These are phyloP conservation scores for Alternaria hordeiaustralica DNA, from an alignment of 2,329 filamentous ascomycete species.

Conservation along the genomic window DNA sequence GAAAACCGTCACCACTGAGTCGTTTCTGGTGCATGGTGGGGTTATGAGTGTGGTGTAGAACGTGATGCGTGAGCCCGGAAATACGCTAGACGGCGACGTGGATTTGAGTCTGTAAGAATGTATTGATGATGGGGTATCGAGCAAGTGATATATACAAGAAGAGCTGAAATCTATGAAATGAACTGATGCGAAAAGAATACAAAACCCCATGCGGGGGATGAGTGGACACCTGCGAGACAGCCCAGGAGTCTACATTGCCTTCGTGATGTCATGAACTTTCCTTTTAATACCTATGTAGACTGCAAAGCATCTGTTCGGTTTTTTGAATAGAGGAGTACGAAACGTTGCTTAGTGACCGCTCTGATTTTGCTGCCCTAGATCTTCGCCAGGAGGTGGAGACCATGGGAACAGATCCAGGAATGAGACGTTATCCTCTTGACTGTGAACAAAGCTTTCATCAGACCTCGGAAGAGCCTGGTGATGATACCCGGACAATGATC, in stretches of 20 bases:
- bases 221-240: background rate
- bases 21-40: background rate
- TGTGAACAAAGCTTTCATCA: background rate
- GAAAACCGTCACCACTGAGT: too few species aligned
- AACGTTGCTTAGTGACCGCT: background rate
- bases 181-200: background rate
- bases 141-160: background rate
- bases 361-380: background rate
- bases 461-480: background rate
- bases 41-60: background rate
- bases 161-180: background rate
- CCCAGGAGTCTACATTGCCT: background rate
- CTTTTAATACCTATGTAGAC: background rate
- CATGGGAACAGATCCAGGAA: background rate
- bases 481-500: background rate
- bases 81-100: background rate
- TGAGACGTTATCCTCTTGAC: background rate
- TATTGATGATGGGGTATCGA: background rate
- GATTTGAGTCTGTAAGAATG: background rate
- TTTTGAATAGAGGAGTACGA: rapidly evolving
- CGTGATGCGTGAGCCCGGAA: background rate
- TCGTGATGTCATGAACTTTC: background rate
- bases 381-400: background rate
- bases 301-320: background rate
- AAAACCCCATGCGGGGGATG: background rate